Evolutionary conservation across 148 eudicot genomes (phyloP).

Genomic region (Chenopodium suecicum): DNA sequence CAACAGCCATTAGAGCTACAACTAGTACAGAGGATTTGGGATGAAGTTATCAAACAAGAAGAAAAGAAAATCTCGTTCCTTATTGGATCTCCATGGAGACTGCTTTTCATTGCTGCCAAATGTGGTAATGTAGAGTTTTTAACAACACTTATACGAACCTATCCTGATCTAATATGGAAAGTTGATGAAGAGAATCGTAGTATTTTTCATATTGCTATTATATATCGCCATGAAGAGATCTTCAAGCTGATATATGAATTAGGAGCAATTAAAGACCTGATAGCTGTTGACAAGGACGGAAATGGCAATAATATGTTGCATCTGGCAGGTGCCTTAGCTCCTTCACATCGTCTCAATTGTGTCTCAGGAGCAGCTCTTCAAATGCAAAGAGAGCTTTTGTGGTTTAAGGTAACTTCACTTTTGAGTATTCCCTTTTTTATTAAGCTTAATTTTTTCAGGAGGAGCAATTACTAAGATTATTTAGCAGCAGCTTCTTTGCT

Average conservation of each 20-base stretch:
- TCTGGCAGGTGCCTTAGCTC: slow-evolving; percentile 36
- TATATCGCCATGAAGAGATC: slow-evolving; percentile 36
- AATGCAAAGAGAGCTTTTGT: slow-evolving; percentile 42
- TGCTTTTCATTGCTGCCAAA: slow-evolving; percentile 27
- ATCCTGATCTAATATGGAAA: slow-evolving; percentile 48
- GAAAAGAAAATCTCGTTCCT: slow-evolving; percentile 15
- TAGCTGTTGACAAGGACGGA: slow-evolving; percentile 25
- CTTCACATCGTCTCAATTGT: slow-evolving; percentile 26
- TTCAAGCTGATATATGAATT: slow-evolving; percentile 43
- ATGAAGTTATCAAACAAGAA: slow-evolving; percentile 26
- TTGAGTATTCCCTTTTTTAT: no score
- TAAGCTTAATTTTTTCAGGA: no score
- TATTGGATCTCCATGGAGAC: slow-evolving; percentile 28
- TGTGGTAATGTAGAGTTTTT: slow-evolving; percentile 40
- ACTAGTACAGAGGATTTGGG: slow-evolving; percentile 26
- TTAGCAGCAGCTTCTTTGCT: no score
- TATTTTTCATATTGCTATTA: slow-evolving; percentile 47
- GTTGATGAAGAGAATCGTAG: slow-evolving; percentile 32
- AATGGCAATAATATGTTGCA: slow-evolving; percentile 34
- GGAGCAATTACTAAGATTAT: no score
- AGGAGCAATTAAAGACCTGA: slow-evolving; percentile 38
- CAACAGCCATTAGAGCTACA: slow-evolving; percentile 2
- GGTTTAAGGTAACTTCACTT: slow-evolving; percentile 34
- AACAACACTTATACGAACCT: slow-evolving; percentile 26
- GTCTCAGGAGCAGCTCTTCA: slow-evolving; percentile 44